Conservation (phyloP, 2,329 filamentous ascomycete genomes). For the Nothophaeocryptopus gaeumannii region DNA sequence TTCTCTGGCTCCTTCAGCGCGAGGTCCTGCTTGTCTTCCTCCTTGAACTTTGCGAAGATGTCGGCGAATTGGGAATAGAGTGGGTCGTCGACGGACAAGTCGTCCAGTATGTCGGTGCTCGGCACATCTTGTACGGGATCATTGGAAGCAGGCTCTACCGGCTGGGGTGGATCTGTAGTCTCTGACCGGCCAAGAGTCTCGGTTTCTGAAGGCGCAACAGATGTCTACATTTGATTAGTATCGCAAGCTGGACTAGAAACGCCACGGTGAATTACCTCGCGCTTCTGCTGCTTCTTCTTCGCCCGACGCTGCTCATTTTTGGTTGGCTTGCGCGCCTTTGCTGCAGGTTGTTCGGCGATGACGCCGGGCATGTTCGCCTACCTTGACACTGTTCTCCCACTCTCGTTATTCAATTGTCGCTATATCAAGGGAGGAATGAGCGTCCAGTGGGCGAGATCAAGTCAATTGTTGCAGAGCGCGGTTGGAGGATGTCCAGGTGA, state of each 20-base stretch:
- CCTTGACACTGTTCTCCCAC: slow-evolving; percentile 12
- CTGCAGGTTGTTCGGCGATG: slow-evolving; percentile 31
- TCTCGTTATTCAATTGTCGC: no score
- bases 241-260: neutral
- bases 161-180: slow-evolving; percentile 26
- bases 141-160: slow-evolving; percentile 27
- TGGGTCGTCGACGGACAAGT: slow-evolving; percentile 54
- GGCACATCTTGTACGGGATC: slow-evolving; percentile 29
- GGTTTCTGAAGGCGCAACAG: slow-evolving; percentile 31
- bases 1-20: slow-evolving; percentile 68
- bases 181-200: slow-evolving; percentile 29
- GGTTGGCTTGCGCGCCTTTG: slow-evolving; percentile 63
- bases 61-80: slow-evolving; percentile 80
- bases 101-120: slow-evolving; percentile 23
- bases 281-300: slow-evolving; percentile 91
- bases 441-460: no score
- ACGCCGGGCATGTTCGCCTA: slow-evolving; percentile 36
- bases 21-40: slow-evolving; percentile 47
- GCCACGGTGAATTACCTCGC: slow-evolving; percentile 39
- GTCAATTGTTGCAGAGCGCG: no score
- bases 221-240: slow-evolving; percentile 17
- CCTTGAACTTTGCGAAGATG: slow-evolving; percentile 77
- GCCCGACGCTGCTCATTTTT: slow-evolving; percentile 93
- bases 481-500: no score
- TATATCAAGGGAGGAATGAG: no score